Evolutionary conservation across 495 filamentous ascomycete genomes (phyloP).

Genomic region (Staphylotrichum tortipilum): DNA sequence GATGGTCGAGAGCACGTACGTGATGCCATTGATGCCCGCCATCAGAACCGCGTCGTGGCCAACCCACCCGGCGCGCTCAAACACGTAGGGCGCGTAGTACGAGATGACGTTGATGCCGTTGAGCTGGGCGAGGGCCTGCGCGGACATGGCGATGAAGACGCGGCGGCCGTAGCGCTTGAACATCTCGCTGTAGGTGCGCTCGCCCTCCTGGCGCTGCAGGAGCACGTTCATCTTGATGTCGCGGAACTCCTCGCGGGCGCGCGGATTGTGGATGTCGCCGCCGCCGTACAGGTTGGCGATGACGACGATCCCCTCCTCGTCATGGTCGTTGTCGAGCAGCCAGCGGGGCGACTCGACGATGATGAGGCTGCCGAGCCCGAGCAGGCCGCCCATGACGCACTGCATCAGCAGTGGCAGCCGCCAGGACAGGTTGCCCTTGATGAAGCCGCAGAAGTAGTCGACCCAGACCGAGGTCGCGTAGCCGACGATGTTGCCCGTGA

Average conservation of each 20-base stretch:
- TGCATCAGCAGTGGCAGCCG: slow-evolving; percentile 86
- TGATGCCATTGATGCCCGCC: slow-evolving; percentile 93
- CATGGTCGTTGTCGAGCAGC: slow-evolving; percentile 94
- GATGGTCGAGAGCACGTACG: slow-evolving; percentile 82
- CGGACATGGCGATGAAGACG: slow-evolving; percentile 98
- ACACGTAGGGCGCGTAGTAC: slow-evolving; percentile 94
- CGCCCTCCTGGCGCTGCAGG: slow-evolving; percentile 85
- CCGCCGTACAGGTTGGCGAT: slow-evolving; percentile 96
- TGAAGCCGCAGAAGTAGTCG: slow-evolving; percentile 93
- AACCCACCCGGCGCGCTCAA: slow-evolving; percentile 89
- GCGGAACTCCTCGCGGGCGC: slow-evolving; percentile 87
- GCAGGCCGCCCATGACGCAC: slow-evolving; percentile 81
- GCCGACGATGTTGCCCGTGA: slow-evolving; percentile 91
- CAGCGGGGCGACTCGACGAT: slow-evolving; percentile 97
- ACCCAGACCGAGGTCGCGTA: slow-evolving; percentile 98
- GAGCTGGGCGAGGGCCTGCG: slow-evolving; percentile 87
- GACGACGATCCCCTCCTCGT: slow-evolving; percentile 95
- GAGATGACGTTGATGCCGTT: slow-evolving; percentile 99
- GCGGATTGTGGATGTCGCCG: slow-evolving; percentile 85
- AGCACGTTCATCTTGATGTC: slow-evolving; percentile 99
- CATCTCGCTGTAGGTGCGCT: slow-evolving; percentile 88
- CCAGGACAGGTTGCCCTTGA: slow-evolving; percentile 80
- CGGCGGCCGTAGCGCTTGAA: slow-evolving; percentile 85
- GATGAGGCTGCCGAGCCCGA: slow-evolving; percentile 76
- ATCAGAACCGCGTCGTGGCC: slow-evolving; percentile 88